phyloP scores from a whole-genome alignment of 768 basidiomycete species.

The Suillus luteus region DNA sequence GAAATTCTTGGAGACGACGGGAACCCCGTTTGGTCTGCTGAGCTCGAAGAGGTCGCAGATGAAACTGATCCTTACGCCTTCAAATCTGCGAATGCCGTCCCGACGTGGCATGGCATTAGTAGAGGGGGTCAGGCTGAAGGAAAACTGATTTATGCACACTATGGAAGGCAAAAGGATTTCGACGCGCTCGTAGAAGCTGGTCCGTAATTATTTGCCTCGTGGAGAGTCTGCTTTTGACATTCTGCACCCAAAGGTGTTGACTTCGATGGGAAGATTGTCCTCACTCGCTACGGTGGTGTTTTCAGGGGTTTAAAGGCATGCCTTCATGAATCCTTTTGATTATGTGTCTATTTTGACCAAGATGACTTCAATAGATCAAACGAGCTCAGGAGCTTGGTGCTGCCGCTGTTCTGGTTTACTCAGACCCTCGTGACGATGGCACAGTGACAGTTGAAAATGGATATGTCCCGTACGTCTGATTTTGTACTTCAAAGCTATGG shows the following conservation, averaged over 20 bases:
- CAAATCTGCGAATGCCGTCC: slow-evolving; percentile 55
- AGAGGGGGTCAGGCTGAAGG: slow-evolving; percentile 67
- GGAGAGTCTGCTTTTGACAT: neutral
- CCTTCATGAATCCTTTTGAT: neutral
- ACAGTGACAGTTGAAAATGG: slow-evolving; percentile 60
- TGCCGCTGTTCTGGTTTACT: slow-evolving; percentile 60
- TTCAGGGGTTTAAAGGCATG: slow-evolving; percentile 71
- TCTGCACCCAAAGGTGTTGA: slow-evolving; percentile 47
- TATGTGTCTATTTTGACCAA: slow-evolving; percentile 13
- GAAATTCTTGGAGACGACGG: slow-evolving; percentile 56
- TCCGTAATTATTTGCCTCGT: slow-evolving; percentile 19
- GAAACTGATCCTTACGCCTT: slow-evolving; percentile 64
- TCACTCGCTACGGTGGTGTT: slow-evolving; percentile 58
- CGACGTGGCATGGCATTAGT: slow-evolving; percentile 72
- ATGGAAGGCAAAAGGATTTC: slow-evolving; percentile 64
- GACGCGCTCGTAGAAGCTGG: slow-evolving; percentile 56
- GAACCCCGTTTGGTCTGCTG: slow-evolving; percentile 55
- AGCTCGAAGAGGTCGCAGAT: slow-evolving; percentile 67
- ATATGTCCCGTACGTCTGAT: slow-evolving; percentile 41
- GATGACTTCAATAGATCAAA: slow-evolving; percentile 43
- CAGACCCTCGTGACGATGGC: slow-evolving; percentile 67
- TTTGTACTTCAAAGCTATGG: neutral
- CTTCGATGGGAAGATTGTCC: slow-evolving; percentile 57
- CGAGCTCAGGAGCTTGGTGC: slow-evolving; percentile 69
- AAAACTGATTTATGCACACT: slow-evolving; percentile 56